These are phyloP conservation scores for Fusarium goolgardi DNA, from an alignment of 2,329 filamentous ascomycete genomes.

Conservation along the genomic window DNA sequence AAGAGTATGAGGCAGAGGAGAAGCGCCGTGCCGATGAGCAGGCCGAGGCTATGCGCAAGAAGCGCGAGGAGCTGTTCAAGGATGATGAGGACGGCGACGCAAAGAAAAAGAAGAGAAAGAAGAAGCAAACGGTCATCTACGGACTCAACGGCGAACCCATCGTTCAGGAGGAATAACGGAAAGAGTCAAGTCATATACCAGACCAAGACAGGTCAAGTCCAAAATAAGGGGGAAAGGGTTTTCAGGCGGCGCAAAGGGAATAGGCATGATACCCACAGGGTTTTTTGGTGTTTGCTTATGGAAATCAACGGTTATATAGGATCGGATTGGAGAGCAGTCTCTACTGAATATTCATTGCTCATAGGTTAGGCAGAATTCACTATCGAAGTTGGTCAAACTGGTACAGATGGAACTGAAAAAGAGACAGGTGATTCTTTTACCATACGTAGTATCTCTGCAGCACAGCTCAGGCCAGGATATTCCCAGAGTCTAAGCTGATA, in stretches of 20 bases:
- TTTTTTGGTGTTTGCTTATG: conserved; percentile 38
- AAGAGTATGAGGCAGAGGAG: conserved; percentile 59
- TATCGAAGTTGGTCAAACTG: neutral
- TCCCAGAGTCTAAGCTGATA: neutral
- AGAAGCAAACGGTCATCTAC: conserved; percentile 51
- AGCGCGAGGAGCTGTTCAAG: conserved; percentile 62
- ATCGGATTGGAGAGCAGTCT: conserved; percentile 30
- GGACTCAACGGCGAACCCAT: conserved; percentile 55
- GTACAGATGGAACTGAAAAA: neutral
- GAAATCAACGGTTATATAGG: conserved; percentile 15
- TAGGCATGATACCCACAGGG: conserved; percentile 46
- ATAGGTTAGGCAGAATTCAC: conserved; percentile 8
- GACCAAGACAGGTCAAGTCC: conserved; percentile 18
- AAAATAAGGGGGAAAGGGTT: conserved; percentile 24
- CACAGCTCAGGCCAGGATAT: neutral
- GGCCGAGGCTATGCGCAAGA: conserved; percentile 60
- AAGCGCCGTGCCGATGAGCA: conserved; percentile 59
- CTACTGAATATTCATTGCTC: conserved; percentile 29
- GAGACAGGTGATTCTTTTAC: neutral
- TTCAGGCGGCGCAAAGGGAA: conserved; percentile 36
- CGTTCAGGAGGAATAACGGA: conserved; percentile 37
- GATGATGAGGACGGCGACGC: conserved; percentile 51
- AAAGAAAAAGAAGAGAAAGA: conserved; percentile 53
- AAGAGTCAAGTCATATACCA: conserved; percentile 8
- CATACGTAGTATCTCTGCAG: neutral